Base-by-base conservation (phyloP, 1,284 basidiomycete species). In the Tremellales sp. region DNA sequence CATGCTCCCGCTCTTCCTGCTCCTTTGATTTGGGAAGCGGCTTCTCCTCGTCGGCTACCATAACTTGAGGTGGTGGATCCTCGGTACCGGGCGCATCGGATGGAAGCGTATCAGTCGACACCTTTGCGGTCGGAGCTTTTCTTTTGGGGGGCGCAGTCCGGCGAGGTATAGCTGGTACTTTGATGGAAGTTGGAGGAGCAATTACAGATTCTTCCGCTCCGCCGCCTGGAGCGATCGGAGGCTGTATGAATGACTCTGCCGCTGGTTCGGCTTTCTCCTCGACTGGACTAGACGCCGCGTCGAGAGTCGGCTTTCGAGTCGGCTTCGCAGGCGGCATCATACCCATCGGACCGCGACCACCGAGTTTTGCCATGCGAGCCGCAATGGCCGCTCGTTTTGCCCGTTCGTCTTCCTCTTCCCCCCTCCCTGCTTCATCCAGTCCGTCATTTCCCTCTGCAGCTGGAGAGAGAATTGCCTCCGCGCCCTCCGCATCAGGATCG, bases 351-450 rank as follows among this genome's bases (percentile, higher is more conserved):
- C 72, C 75, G 27, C 70, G 68, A 6, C 72, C 76, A 28, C 72
- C 75, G 31, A 73, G 61, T 52, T 69, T 73, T 38, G 70, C 74
- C 75, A 75, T 77, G 40, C 75, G 63, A 14, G 70, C 75, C 25
- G 72, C 76, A 49, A 73, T 75, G n/a, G 70, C 76, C 3, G 70
- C 74, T 42, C 72, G 51, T 44, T 70, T 61, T 38, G 68, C 70
- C 50, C 72, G 73, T 60, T 70, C 70, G 51, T 65, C 61, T 40
- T 64, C 67, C 41, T 71, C 75, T 52, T 74, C 74, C 10, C 54
- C 60, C n/a, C 51, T 53, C 1, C 19, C 54, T n/a, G 56, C 49
- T 12, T 53, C 50, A 6, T 63, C 57, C 18, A 45, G 14, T 21
- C 31, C 29, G 14, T 27, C 29, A 22, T 29, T 31, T 4, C 36